Evolutionary conservation across 2,329 filamentous ascomycete species (phyloP).

Genomic region (Pseudohalonectria lignicola): DNA sequence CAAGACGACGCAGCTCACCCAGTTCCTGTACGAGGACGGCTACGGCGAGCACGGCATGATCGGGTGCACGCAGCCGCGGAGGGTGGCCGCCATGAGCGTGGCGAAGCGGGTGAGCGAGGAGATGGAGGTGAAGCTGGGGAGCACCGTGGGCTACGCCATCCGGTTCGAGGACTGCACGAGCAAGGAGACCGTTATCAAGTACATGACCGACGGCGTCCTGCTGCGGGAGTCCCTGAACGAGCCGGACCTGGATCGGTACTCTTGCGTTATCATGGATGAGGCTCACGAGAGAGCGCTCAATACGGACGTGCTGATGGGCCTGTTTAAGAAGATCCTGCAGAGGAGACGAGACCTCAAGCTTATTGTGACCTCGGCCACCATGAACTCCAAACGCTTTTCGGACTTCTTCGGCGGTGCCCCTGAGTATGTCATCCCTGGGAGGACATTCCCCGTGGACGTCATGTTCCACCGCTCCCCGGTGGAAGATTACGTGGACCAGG

Average conservation of each 20-base stretch:
- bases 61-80: conserved; percentile 88
- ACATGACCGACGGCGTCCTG: conserved; percentile 97
- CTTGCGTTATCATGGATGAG: conserved; percentile 99
- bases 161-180: conserved; percentile 98
- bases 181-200: conserved; percentile 92
- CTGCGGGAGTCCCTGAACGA: conserved; percentile 89
- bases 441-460: conserved; percentile 94
- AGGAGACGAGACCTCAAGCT: conserved; percentile 84
- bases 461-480: conserved; percentile 92
- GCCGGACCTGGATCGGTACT: conserved; percentile 87
- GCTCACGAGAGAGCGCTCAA: conserved; percentile 94
- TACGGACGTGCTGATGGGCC: conserved; percentile 91
- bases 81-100: conserved; percentile 97
- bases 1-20: conserved; percentile 94
- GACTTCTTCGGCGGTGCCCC: conserved; percentile 94
- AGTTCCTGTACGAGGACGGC: conserved; percentile 92
- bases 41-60: conserved; percentile 85
- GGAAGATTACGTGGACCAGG: conserved; percentile 95
- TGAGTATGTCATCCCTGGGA: conserved; percentile 90
- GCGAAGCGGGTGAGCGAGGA: conserved; percentile 97
- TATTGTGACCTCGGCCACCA: conserved; percentile 95
- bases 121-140: conserved; percentile 88
- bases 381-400: conserved; percentile 95
- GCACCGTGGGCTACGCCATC: conserved; percentile 89
- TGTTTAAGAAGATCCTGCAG: conserved; percentile 94